Evolutionary conservation across 129 eudicot genomes (phyloP).

Genomic region (Escallonia herrerae): DNA sequence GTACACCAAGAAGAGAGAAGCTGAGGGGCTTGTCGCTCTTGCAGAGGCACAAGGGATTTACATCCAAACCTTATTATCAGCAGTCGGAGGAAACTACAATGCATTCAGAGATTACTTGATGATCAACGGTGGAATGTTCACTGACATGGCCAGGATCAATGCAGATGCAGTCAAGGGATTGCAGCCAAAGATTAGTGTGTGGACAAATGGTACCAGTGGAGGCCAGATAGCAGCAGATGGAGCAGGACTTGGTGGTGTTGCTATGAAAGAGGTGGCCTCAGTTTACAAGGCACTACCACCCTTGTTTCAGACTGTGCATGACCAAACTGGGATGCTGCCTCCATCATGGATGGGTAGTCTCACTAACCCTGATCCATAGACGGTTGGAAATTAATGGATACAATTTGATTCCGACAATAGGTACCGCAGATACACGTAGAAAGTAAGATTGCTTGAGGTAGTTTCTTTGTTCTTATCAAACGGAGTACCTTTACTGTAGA

Average conservation of each 20-base stretch:
- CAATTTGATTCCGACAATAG: too few species aligned
- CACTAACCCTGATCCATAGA: neutral
- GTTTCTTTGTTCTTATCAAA: too few species aligned
- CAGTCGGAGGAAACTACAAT: slow-evolving; percentile 18
- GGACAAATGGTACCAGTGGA: slow-evolving; percentile 7
- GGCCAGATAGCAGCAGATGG: neutral
- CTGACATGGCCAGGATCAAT: slow-evolving; percentile 21
- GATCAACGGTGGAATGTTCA: slow-evolving; percentile 25
- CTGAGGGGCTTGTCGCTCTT: slow-evolving; percentile 23
- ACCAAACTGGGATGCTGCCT: slow-evolving; percentile 30
- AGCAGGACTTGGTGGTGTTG: neutral
- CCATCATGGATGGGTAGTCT: slow-evolving; percentile 34
- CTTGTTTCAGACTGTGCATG: slow-evolving; percentile 26
- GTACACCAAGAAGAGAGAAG: slow-evolving; percentile 37
- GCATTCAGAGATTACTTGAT: slow-evolving; percentile 20
- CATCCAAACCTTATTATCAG: slow-evolving; percentile 15
- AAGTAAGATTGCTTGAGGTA: too few species aligned
- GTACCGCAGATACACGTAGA: too few species aligned
- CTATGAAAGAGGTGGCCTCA: slow-evolving; percentile 23
- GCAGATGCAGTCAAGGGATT: slow-evolving; percentile 23
- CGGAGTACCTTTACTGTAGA: too few species aligned
- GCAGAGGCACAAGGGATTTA: slow-evolving; percentile 33
- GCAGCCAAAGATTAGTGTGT: slow-evolving; percentile 20
- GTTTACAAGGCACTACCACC: slow-evolving; percentile 23
- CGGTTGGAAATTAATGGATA: neutral